Percentiles rank a stretch among this genome's conserved stretches.
These are phyloP conservation scores for Solanum arcanum DNA, from an alignment of 257 asterid genomes.

Conservation along the genomic window DNA sequence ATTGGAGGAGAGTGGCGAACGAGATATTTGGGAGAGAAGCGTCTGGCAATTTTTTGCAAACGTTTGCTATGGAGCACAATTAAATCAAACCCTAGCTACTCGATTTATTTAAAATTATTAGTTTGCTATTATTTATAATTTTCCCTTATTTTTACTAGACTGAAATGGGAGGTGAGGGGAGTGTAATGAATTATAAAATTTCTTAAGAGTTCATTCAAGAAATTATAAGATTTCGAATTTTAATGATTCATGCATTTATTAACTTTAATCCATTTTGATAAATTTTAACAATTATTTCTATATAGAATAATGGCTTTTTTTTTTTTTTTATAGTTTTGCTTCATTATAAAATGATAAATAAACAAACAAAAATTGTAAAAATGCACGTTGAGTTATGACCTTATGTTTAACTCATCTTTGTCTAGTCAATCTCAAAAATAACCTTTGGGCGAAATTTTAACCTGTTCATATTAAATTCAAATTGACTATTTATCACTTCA, in stretches of 20 bases:
- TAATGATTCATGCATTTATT: neutral
- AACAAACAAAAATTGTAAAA: neutral
- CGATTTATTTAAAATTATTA: no score
- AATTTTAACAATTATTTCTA: neutral
- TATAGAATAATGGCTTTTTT: neutral
- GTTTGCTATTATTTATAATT: no score
- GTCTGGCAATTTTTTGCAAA: no score
- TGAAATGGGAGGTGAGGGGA: neutral
- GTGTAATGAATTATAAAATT: neutral
- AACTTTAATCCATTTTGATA: neutral
- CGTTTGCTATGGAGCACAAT: no score
- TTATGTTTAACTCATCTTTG: neutral
- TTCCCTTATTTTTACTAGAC: neutral
- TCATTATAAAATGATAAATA: neutral
- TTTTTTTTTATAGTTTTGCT: neutral
- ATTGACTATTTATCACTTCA: accelerated
- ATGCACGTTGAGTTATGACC: neutral
- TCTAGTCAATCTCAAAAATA: neutral
- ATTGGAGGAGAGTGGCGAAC: no score
- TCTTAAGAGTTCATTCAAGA: neutral
- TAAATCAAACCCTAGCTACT: no score
- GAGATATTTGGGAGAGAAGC: no score
- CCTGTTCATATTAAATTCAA: neutral
- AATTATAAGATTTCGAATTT: neutral
- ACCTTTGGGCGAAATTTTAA: neutral